Conservation (phyloP, 768 basidiomycete species). For the Leccinum uliginosum region DNA sequence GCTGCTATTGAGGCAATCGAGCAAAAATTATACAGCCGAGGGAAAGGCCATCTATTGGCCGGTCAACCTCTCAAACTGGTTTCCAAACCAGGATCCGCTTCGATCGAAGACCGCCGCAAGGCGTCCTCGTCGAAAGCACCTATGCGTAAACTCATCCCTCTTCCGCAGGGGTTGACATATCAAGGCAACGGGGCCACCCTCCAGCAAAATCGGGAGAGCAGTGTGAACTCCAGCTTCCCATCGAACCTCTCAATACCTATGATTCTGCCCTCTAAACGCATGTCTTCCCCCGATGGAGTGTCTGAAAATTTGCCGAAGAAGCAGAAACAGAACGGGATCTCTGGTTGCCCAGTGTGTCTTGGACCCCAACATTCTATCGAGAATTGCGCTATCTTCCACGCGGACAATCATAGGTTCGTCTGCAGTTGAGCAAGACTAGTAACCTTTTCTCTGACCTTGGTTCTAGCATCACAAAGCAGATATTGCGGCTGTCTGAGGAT, state of each 20-base stretch:
- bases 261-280: slow-evolving; percentile 33
- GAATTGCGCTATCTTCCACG: slow-evolving; percentile 51
- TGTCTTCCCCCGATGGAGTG: slow-evolving; percentile 27
- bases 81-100: slow-evolving; percentile 24
- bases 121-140: slow-evolving; percentile 2
- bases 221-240: neutral
- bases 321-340: slow-evolving; percentile 23
- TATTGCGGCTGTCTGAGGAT: slow-evolving; percentile 40
- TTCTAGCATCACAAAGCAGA: slow-evolving; percentile 40
- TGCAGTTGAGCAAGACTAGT: neutral
- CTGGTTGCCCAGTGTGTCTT: slow-evolving; percentile 47
- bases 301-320: slow-evolving; percentile 35
- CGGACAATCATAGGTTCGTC: slow-evolving; percentile 53
- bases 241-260: neutral
- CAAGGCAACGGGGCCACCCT: neutral
- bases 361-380: slow-evolving; percentile 43
- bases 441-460: slow-evolving; percentile 6
- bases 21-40: slow-evolving; percentile 51
- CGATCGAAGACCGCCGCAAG: neutral
- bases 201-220: neutral
- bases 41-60: slow-evolving; percentile 50
- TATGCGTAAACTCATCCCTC: neutral
- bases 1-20: slow-evolving; percentile 72
- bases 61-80: slow-evolving; percentile 64
- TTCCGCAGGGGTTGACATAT: neutral